phyloP scores from a whole-genome alignment of 2,329 filamentous ascomycete species.

The Cladosporium oxysporum region DNA sequence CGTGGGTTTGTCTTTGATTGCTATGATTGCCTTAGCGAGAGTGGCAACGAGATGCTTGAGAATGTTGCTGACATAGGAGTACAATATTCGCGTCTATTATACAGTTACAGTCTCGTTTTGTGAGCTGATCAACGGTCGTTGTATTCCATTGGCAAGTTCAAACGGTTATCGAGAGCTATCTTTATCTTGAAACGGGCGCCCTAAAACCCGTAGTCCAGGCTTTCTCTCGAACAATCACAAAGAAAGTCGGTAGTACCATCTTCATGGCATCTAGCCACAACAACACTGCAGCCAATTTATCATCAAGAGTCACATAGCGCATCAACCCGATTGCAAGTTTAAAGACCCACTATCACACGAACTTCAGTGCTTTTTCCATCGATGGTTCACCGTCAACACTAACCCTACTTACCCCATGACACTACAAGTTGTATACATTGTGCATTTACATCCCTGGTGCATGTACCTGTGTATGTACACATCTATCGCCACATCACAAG shows the following conservation, averaged over 20 bases:
- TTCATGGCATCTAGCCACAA: not conserved
- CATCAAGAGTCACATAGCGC: not conserved
- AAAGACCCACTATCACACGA: not conserved
- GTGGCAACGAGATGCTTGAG: not conserved
- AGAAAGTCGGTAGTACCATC: not conserved
- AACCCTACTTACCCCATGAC: not conserved
- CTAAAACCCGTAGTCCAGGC: not conserved
- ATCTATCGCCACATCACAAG: not conserved
- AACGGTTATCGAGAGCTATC: not conserved
- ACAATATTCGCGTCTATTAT: too few relatives aligned
- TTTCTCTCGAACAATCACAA: not conserved
- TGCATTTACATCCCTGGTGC: not conserved
- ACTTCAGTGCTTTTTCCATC: not conserved
- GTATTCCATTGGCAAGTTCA: not conserved
- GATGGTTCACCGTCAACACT: not conserved
- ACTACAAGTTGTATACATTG: not conserved
- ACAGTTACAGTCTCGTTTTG: not conserved
- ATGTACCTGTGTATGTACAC: not conserved
- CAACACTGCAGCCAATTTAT: too few relatives aligned
- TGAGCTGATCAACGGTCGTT: not conserved
- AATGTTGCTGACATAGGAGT: not conserved
- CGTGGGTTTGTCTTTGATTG: not conserved
- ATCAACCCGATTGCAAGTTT: not conserved
- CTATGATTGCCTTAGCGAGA: constrained; percentile 1
- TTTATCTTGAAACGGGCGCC: not conserved